Evolutionary conservation across 1,284 basidiomycete species (phyloP), one percentile per base, ranked within the genome.

Genomic region (Trichosporon sp.): DNA sequence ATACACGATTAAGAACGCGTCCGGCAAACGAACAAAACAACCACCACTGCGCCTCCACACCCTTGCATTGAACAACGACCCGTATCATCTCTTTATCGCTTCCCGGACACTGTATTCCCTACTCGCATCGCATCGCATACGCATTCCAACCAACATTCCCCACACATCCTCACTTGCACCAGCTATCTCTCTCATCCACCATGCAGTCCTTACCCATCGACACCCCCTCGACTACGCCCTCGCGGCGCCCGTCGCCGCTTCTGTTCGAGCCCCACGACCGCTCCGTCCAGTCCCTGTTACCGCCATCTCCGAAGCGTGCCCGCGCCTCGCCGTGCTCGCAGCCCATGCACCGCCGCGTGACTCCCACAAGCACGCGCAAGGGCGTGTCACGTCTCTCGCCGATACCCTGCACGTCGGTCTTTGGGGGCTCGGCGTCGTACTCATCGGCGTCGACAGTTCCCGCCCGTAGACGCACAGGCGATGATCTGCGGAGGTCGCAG

Each of bases 221-320:
- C 32, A 35, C 59, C 7, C 59, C 59, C 3, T 63, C 59, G 16
- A n/a, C 59, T 4, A 63, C 59, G 16, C 59, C 59, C 4, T 37
- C 32, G 2, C 59, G 59, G 14, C 59, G 59, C 12, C 59, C 59
- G 16, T 63, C 59, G 7, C 31, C 59, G 2, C 31, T 35, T 2
- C 16, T 35, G 32, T 63, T 63, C 31, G 31, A 35, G 31, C 59
- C 59, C 31, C 59, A 35, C 59, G 59, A 35, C 16, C 31, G 59
- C 14, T 37, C 59, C 19, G 14, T 35, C 31, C 31, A 35, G 31
- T 48, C 65, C 6, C 31, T 66, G 40, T 48, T 66, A 11, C 65
- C 65, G 14, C 74, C 79, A 16, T 80, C 79, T 0, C 79, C 80
- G 26, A 82, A 82, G 65, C 73, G 80, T 6, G 75, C 73, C 4